These are phyloP conservation scores for Suillus clintonianus DNA, from an alignment of 768 basidiomycete genomes.

Conservation along the genomic window DNA sequence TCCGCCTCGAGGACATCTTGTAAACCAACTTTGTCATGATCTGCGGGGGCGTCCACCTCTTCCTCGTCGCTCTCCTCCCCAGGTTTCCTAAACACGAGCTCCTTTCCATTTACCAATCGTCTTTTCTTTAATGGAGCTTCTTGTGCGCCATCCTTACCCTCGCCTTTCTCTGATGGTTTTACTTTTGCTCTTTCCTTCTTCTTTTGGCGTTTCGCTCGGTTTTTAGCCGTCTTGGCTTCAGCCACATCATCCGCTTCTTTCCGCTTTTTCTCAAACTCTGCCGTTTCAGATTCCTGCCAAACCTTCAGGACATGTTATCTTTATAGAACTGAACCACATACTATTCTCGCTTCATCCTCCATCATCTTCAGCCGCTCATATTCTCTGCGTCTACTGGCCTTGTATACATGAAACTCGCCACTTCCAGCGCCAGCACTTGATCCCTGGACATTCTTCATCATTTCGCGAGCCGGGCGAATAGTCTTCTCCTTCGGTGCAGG, in stretches of 20 bases:
- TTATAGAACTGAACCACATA: slow-evolving; percentile 33
- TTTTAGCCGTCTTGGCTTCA: slow-evolving; percentile 92
- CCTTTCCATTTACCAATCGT: slow-evolving; percentile 77
- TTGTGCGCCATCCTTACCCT: slow-evolving; percentile 21
- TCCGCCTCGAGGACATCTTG: neutral
- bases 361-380: slow-evolving; percentile 92
- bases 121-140: slow-evolving; percentile 72
- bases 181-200: slow-evolving; percentile 75
- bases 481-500: slow-evolving; percentile 80
- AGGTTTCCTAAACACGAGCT: slow-evolving; percentile 57
- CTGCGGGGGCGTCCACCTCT: slow-evolving; percentile 14
- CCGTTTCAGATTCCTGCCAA: slow-evolving; percentile 64
- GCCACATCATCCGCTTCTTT: slow-evolving; percentile 68
- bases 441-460: slow-evolving; percentile 99
- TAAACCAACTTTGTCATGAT: slow-evolving; percentile 5
- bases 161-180: slow-evolving; percentile 34
- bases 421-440: slow-evolving; percentile 96
- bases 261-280: slow-evolving; percentile 76
- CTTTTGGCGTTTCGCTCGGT: slow-evolving; percentile 91
- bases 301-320: slow-evolving; percentile 2
- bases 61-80: slow-evolving; percentile 51
- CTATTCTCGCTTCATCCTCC: slow-evolving; percentile 80
- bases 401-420: slow-evolving; percentile 99
- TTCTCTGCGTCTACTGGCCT: slow-evolving; percentile 89
- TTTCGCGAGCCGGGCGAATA: slow-evolving; percentile 81